These are phyloP conservation scores for Quercus agrifolia DNA, from an alignment of 306 rosid species.

Conservation along the genomic window DNA sequence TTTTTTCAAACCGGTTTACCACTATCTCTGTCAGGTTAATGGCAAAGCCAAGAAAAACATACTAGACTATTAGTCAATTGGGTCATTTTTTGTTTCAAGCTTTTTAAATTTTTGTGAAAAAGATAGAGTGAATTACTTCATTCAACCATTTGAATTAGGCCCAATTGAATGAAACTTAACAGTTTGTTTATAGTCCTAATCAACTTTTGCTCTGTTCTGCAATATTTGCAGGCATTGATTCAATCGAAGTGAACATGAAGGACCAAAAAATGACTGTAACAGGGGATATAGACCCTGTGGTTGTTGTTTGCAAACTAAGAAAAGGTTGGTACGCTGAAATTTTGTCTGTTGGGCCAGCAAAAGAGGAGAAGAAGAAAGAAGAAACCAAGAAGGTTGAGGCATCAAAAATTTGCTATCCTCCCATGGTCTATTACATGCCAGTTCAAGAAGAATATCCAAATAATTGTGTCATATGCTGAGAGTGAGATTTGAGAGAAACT, in stretches of 20 bases:
- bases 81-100: not conserved
- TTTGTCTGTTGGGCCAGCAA: constrained; percentile 75
- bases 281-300: constrained; percentile 65
- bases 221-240: constrained; percentile 62
- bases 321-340: constrained; percentile 68
- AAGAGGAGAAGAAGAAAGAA: constrained; percentile 61
- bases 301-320: constrained; percentile 52
- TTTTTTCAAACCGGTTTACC: not conserved
- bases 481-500: not conserved
- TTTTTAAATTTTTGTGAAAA: not conserved
- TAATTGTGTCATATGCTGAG: constrained; percentile 63
- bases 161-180: not conserved
- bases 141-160: not conserved
- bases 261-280: constrained; percentile 70
- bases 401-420: constrained; percentile 36
- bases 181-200: not conserved
- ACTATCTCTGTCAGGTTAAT: not conserved
- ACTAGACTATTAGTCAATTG: not conserved
- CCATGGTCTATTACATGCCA: constrained; percentile 44
- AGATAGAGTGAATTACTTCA: not conserved
- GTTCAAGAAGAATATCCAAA: constrained; percentile 69
- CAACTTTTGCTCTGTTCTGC: not conserved
- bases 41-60: not conserved
- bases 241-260: constrained; percentile 83
- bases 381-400: constrained; percentile 23